phyloP scores from a whole-genome alignment of 2,329 filamentous ascomycete species.

The Epichloe sibirici region DNA sequence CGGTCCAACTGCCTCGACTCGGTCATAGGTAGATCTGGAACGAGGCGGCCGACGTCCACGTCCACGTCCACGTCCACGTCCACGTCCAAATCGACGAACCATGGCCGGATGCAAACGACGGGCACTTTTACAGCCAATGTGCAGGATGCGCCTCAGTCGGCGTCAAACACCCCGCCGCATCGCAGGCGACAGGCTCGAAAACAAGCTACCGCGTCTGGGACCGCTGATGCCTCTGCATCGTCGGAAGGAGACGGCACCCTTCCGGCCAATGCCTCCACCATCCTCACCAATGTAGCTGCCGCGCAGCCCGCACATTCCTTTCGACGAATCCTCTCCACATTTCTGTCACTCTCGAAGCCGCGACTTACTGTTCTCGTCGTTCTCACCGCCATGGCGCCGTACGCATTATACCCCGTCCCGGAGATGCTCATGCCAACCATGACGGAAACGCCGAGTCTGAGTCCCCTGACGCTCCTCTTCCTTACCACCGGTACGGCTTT shows the following conservation, averaged over 20 bases:
- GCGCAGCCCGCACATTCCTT: slow-evolving; percentile 37
- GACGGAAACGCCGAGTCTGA: slow-evolving; percentile 64
- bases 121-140: slow-evolving; percentile 9
- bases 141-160: slow-evolving; percentile 11
- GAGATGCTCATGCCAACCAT: slow-evolving; percentile 62
- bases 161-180: slow-evolving; percentile 20
- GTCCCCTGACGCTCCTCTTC: slow-evolving; percentile 82
- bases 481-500: slow-evolving; percentile 81
- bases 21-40: slow-evolving; percentile 16
- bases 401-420: slow-evolving; percentile 86
- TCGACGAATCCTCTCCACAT: slow-evolving; percentile 61
- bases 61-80: slow-evolving; percentile 10
- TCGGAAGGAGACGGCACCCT: slow-evolving; percentile 18
- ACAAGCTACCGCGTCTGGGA: slow-evolving; percentile 7
- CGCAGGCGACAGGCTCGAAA: slow-evolving; percentile 22
- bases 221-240: background rate
- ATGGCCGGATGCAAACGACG: background rate
- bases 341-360: slow-evolving; percentile 89
- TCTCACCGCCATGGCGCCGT: slow-evolving; percentile 79
- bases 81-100: slow-evolving; percentile 9
- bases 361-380: slow-evolving; percentile 85
- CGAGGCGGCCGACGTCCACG: slow-evolving; percentile 16
- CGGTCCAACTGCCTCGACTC: slow-evolving; percentile 25
- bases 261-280: slow-evolving; percentile 40
- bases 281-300: slow-evolving; percentile 40